phyloP scores from a whole-genome alignment of 768 basidiomycete species.

The Paxillus rubicundulus region DNA sequence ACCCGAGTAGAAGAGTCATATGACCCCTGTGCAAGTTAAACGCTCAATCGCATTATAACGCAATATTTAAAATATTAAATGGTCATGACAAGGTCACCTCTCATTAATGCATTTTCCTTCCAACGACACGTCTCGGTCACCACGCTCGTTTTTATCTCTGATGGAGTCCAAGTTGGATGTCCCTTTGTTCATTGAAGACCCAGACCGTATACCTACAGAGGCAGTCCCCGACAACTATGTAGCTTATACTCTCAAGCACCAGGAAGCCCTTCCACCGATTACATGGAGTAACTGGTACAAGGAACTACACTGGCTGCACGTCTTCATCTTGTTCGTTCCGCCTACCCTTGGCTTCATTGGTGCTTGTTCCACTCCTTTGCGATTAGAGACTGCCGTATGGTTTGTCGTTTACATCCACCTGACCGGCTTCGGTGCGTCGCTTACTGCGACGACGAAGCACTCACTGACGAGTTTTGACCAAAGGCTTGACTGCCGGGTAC shows the following conservation, averaged over 20 bases:
- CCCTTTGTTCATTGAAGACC: not conserved
- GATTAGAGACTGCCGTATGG: conserved; percentile 65
- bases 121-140: not conserved
- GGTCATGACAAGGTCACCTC: no score
- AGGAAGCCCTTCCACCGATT: conserved; percentile 62
- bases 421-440: conserved; percentile 67
- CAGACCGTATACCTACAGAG: conserved; percentile 4
- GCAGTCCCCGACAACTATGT: conserved; percentile 74
- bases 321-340: conserved; percentile 62
- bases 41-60: no score
- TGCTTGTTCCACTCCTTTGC: conserved; percentile 54
- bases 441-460: not conserved
- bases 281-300: conserved; percentile 50
- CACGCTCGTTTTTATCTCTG: not conserved
- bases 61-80: no score
- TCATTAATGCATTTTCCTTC: not conserved
- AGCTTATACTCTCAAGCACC: conserved; percentile 58
- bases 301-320: conserved; percentile 70
- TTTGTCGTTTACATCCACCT: conserved; percentile 60
- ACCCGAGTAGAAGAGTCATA: no score
- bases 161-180: not conserved
- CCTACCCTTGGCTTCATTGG: conserved; percentile 73
- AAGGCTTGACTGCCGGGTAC: conserved; percentile 87
- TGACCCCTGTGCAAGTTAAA: not conserved
- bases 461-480: not conserved